Evolutionary conservation across 1,284 basidiomycete genomes (phyloP).

Genomic region (Austroboletus rostrupii): DNA sequence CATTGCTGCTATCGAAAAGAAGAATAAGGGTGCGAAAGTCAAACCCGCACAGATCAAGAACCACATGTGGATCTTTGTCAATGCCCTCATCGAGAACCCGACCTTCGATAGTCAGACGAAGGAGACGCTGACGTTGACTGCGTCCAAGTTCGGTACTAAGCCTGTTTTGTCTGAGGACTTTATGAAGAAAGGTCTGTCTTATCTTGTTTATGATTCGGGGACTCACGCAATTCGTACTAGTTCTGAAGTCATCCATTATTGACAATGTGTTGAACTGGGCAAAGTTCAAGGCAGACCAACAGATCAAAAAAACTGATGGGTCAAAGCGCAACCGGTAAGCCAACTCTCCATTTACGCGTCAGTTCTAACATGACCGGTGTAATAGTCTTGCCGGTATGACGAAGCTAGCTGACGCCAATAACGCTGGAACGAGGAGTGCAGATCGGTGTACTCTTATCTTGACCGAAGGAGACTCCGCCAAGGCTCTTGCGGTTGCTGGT

Average conservation of each 20-base stretch:
- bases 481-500: conserved; percentile 92
- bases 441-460: conserved; percentile 92
- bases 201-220: not conserved
- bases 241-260: conserved; percentile 86
- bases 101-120: conserved; percentile 99
- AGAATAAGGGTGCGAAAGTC: conserved; percentile 92
- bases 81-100: conserved; percentile 95
- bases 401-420: conserved; percentile 97
- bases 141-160: conserved; percentile 89
- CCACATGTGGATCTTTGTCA: conserved; percentile 99
- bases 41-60: conserved; percentile 94
- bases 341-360: not conserved
- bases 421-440: conserved; percentile 84
- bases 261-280: conserved; percentile 95
- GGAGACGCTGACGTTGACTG: conserved; percentile 87
- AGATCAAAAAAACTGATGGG: conserved; percentile 97
- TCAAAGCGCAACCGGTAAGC: conserved; percentile 80
- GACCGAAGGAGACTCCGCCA: conserved; percentile 99
- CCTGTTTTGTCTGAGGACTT: conserved; percentile 87
- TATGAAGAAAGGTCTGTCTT: conserved; percentile 83
- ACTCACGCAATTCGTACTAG: conserved; percentile 39
- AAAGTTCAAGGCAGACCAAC: conserved; percentile 94
- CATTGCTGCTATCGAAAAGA: conserved; percentile 83
- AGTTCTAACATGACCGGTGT: conserved; percentile 3
- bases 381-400: conserved; percentile 82